A percentile compares a stretch with the other conserved stretches of the same genome.
phyloP scores from a whole-genome alignment of 108 stramenopile species.

The Stephanodiscus minutulus region DNA sequence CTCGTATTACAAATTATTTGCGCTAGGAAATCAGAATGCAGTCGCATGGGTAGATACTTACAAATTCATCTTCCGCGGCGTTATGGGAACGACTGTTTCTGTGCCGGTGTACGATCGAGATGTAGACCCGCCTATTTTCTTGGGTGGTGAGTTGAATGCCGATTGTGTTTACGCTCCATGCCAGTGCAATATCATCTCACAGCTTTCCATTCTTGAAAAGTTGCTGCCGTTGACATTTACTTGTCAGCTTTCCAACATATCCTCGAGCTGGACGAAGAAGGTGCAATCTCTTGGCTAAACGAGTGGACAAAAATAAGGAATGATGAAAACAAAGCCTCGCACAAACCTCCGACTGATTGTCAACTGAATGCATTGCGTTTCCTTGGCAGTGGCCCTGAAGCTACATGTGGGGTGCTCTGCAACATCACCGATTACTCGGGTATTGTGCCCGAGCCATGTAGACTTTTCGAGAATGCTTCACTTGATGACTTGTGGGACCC shows the following conservation, averaged over 20 bases:
- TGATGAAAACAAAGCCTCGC: constrained; percentile 39
- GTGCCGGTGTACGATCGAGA: constrained; percentile 60
- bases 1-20: constrained; percentile 61
- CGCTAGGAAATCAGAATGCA: constrained; percentile 59
- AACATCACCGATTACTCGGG: constrained; percentile 23
- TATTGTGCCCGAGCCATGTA: constrained; percentile 25
- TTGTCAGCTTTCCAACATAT: constrained; percentile 33
- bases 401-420: constrained; percentile 33
- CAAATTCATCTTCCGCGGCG: constrained; percentile 20
- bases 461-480: constrained; percentile 13
- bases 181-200: too few species aligned
- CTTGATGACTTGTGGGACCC: constrained; percentile 36
- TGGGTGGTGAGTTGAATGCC: too few species aligned
- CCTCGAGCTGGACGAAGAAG: constrained; percentile 24
- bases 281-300: constrained; percentile 21
- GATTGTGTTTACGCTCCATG: too few species aligned
- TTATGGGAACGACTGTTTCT: constrained; percentile 58
- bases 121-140: constrained; percentile 19
- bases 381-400: constrained; percentile 25
- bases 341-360: constrained; percentile 21
- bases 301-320: constrained; percentile 26
- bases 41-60: constrained; percentile 63
- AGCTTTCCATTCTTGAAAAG: too few species aligned
- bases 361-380: constrained; percentile 39
- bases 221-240: constrained; percentile 23